Conservation (phyloP, 1,284 basidiomycete species). For the Xerocomus minutiporus region DNA sequence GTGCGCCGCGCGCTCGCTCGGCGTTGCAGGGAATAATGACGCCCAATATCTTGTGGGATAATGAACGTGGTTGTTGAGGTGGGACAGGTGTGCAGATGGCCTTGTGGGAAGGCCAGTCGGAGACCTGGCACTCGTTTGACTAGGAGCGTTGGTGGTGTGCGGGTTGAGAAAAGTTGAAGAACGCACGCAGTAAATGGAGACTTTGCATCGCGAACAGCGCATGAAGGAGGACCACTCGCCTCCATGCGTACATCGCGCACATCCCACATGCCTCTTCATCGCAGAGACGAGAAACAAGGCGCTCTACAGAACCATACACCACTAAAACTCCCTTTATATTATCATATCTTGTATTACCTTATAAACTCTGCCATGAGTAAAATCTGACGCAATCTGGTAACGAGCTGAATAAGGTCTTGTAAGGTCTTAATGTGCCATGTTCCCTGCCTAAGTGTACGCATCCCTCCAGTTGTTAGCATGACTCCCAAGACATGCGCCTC, state of each 20-base stretch:
- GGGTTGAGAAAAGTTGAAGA: background rate
- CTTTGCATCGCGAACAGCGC: conserved; percentile 29
- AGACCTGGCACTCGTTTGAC: conserved; percentile 24
- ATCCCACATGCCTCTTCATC: background rate
- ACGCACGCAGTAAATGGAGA: conserved; percentile 24
- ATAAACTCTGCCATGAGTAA: no score
- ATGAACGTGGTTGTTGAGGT: background rate
- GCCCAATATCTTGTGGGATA: conserved; percentile 12
- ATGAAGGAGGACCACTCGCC: conserved; percentile 20
- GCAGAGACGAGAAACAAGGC: background rate
- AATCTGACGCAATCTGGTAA: no score
- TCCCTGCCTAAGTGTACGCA: no score
- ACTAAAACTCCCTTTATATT: no score
- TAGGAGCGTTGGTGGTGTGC: background rate
- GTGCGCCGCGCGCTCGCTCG: conserved; percentile 21
- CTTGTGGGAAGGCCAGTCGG: conserved; percentile 24
- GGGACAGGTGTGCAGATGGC: conserved; percentile 7
- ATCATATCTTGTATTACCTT: no score
- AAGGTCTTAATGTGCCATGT: no score
- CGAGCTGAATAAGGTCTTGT: no score
- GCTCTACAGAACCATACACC: background rate
- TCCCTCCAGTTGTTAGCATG: no score
- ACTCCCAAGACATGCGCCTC: no score
- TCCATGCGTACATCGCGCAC: conserved; percentile 11
- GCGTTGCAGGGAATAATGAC: conserved; percentile 22